Evolutionary conservation across 768 basidiomycete species (phyloP).

Genomic region (Russula dissimulans): DNA sequence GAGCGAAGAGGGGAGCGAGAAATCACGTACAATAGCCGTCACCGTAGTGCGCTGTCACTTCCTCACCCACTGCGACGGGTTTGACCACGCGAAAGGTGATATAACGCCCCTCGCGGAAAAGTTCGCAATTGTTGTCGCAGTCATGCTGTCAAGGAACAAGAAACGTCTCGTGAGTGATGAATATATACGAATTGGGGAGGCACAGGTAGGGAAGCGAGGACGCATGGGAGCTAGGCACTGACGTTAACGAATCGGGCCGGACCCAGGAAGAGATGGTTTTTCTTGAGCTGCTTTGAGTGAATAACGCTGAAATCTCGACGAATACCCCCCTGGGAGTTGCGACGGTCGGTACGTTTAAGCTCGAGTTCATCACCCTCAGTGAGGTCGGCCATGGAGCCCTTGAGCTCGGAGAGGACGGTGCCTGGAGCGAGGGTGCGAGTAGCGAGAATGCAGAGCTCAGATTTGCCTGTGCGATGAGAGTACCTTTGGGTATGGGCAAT

Average conservation of each 20-base stretch:
- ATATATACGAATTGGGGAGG: conserved; percentile 10
- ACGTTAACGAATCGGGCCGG: conserved; percentile 91
- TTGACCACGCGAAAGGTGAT: conserved; percentile 82
- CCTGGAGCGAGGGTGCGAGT: conserved; percentile 62
- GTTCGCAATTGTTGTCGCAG: conserved; percentile 81
- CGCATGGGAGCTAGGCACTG: conserved; percentile 28
- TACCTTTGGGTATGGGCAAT: conserved; percentile 85
- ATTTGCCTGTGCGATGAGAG: conserved; percentile 80
- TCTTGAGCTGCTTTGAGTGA: conserved; percentile 85
- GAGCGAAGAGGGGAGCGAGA: conserved; percentile 19
- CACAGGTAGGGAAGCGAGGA: conserved; percentile 8
- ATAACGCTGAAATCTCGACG: conserved; percentile 87
- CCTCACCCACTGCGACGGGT: conserved; percentile 71
- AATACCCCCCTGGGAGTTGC: conserved; percentile 49
- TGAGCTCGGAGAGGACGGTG: conserved; percentile 72
- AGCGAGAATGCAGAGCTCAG: conserved; percentile 80
- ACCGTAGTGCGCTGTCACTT: conserved; percentile 85
- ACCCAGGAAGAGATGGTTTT: conserved; percentile 84
- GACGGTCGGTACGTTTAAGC: conserved; percentile 71
- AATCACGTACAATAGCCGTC: conserved; percentile 75
- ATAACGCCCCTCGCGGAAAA: conserved; percentile 81
- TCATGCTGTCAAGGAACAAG: conserved; percentile 54
- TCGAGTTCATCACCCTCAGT: conserved; percentile 81
- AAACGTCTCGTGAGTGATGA: conserved; percentile 15
- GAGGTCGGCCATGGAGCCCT: conserved; percentile 84